Conservation (phyloP, 176 grass and related monocot genomes). For the Eleusine coracana region DNA sequence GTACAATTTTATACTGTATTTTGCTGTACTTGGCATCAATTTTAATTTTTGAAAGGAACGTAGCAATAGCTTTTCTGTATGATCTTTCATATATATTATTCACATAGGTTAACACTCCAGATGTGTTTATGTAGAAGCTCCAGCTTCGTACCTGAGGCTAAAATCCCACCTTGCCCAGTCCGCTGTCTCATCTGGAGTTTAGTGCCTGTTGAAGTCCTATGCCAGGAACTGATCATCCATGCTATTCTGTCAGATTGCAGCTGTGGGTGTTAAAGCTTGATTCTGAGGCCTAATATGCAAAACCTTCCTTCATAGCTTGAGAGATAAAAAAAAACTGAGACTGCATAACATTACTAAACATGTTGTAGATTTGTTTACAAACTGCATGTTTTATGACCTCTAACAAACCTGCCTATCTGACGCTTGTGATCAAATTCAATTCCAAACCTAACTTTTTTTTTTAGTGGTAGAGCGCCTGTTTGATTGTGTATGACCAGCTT, state of each 20-base stretch:
- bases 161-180: not conserved
- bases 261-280: not conserved
- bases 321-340: not conserved
- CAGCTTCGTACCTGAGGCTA: constrained; percentile 1
- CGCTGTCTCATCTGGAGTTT: not conserved
- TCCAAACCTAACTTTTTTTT: not conserved
- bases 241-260: not conserved
- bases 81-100: not conserved
- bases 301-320: constrained; percentile 5
- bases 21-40: constrained; percentile 8
- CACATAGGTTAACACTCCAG: not conserved
- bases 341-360: not conserved
- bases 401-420: not conserved
- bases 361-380: not conserved
- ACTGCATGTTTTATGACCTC: not conserved
- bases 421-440: not conserved
- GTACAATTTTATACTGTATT: constrained; percentile 22
- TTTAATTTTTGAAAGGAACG: constrained; percentile 11
- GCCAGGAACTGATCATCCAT: not conserved
- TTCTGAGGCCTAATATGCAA: not conserved
- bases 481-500: too few relatives aligned
- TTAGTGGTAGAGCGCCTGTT: not conserved
- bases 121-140: constrained; percentile 25
- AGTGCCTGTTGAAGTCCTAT: not conserved
- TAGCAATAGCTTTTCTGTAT: constrained; percentile 18